Evolutionary conservation across 2,329 filamentous ascomycete species (phyloP).

Genomic region (Botrytis aclada): DNA sequence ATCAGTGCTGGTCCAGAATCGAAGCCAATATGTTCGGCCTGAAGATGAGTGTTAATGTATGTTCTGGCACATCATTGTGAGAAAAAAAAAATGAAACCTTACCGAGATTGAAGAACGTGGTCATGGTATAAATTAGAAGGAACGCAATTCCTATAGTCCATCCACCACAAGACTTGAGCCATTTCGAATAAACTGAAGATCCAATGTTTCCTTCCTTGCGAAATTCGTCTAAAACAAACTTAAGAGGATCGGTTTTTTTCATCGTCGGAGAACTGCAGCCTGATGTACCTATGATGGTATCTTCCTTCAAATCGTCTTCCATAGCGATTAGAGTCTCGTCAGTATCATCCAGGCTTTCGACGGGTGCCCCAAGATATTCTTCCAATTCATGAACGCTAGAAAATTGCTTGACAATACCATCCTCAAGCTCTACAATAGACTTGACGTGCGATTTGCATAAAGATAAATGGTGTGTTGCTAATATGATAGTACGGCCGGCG

Average conservation of each 20-base stretch:
- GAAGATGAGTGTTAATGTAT: background rate
- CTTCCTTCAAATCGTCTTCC: background rate
- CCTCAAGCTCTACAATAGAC: constrained; percentile 61
- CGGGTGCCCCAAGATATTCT: constrained; percentile 17
- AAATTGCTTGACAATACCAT: constrained; percentile 17
- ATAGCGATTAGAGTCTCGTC: background rate
- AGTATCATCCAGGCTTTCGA: constrained; percentile 7
- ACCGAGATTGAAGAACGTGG: constrained; percentile 1
- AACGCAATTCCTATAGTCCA: constrained; percentile 9
- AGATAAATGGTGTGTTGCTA: constrained; percentile 76
- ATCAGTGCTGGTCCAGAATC: constrained; percentile 15
- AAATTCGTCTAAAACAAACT: constrained; percentile 17
- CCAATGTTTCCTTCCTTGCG: constrained; percentile 19
- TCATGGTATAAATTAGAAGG: constrained; percentile 11
- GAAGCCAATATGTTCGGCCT: constrained; percentile 20
- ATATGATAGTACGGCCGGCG: constrained; percentile 64
- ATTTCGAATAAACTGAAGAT: constrained; percentile 10
- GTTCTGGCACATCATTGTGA: too few relatives aligned
- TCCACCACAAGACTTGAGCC: constrained; percentile 18
- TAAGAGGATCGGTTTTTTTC: constrained; percentile 6
- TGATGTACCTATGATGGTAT: background rate
- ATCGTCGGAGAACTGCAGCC: background rate
- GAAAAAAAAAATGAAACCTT: background rate
- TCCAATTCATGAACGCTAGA: constrained; percentile 16
- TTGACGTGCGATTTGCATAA: constrained; percentile 67